These are phyloP conservation scores for Dalechampia spathulata DNA, from an alignment of 441 rosid genomes.

Conservation along the genomic window DNA sequence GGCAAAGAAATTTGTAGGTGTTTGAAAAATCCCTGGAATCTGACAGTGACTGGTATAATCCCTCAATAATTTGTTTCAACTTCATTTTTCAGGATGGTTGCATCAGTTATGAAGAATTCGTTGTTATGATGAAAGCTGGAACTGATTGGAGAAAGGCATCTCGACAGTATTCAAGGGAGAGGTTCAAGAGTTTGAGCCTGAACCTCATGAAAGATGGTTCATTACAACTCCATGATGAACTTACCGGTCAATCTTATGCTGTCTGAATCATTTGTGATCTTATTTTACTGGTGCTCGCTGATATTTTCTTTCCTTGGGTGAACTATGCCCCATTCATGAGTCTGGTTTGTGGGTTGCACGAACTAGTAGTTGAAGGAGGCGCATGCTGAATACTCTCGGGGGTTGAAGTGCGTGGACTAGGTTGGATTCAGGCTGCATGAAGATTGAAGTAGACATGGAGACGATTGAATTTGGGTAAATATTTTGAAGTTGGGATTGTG, in stretches of 20 bases:
- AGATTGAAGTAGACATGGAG: conserved; percentile 6
- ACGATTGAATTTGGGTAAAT: not conserved
- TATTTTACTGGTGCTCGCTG: conserved; percentile 13
- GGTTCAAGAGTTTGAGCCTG: conserved; percentile 90
- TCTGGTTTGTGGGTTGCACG: conserved; percentile 2
- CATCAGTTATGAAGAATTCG: conserved; percentile 90
- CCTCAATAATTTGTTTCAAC: not conserved
- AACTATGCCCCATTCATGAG: conserved; percentile 4
- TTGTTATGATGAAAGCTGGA: conserved; percentile 95
- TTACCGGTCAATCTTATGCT: conserved; percentile 65
- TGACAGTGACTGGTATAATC: not conserved
- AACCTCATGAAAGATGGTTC: conserved; percentile 97
- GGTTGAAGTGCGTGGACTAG: not conserved
- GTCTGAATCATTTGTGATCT: conserved; percentile 32
- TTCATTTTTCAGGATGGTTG: conserved; percentile 55
- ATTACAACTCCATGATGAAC: conserved; percentile 75
- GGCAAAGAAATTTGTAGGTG: not conserved
- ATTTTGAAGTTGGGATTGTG: not conserved
- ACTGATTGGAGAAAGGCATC: conserved; percentile 99
- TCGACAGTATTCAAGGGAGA: conserved; percentile 94
- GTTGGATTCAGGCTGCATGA: conserved; percentile 16
- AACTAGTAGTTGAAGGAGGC: conserved; percentile 9
- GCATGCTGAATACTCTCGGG: conserved; percentile 4
- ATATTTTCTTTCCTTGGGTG: conserved; percentile 8
- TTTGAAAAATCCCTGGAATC: not conserved